Conservation (phyloP, 768 basidiomycete genomes). For the Chiua virens region DNA sequence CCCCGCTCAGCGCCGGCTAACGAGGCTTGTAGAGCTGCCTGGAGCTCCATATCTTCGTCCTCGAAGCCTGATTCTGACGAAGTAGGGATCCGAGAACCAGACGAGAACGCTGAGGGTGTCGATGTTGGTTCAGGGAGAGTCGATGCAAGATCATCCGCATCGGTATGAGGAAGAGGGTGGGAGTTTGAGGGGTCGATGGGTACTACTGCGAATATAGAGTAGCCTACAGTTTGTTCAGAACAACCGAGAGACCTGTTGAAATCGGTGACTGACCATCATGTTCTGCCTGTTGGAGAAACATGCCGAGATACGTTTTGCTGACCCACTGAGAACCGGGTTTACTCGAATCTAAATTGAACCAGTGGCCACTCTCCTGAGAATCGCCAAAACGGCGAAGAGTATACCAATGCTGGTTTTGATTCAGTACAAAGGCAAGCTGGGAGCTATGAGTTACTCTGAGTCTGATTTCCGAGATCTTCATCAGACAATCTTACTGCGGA, state of each 20-base stretch:
- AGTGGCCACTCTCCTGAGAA: constrained; percentile 55
- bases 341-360: constrained; percentile 90
- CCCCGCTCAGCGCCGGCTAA: constrained; percentile 37
- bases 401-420: constrained; percentile 88
- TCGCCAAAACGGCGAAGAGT: constrained; percentile 78
- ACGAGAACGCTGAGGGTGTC: constrained; percentile 16
- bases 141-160: constrained; percentile 70
- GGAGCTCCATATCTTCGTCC: constrained; percentile 86
- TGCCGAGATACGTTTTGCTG: constrained; percentile 75
- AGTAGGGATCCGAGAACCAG: constrained; percentile 7
- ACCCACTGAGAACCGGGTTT: constrained; percentile 76
- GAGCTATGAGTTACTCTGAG: constrained; percentile 43
- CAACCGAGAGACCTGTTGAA: background rate
- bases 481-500: constrained; percentile 62
- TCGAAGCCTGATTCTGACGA: constrained; percentile 47
- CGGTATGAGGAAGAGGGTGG: constrained; percentile 56
- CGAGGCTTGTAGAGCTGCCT: constrained; percentile 85
- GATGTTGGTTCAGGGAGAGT: constrained; percentile 58
- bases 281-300: constrained; percentile 88
- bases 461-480: constrained; percentile 1
- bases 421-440: constrained; percentile 86
- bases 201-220: constrained; percentile 76
- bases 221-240: constrained; percentile 49
- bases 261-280: constrained; percentile 58
- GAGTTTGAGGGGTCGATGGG: constrained; percentile 56